A percentile compares a stretch with the other conserved stretches of the same genome.
These are phyloP conservation scores for Gossypium australe DNA, from an alignment of 345 rosid species.

Conservation along the genomic window DNA sequence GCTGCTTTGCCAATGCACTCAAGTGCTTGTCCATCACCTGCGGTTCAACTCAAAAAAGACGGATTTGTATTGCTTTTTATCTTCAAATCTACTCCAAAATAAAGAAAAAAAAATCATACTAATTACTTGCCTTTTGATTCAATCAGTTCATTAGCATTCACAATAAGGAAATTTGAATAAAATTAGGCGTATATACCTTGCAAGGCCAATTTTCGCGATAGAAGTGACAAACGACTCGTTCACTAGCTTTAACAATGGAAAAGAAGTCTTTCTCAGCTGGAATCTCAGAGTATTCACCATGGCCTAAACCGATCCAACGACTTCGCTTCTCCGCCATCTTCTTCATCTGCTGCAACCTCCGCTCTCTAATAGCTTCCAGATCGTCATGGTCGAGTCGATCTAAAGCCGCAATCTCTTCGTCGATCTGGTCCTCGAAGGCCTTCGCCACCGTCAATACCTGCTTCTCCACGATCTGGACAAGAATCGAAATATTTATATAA, in stretches of 20 bases:
- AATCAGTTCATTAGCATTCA: neutral
- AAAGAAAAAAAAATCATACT: neutral
- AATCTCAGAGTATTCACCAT: constrained; percentile 87
- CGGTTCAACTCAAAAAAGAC: constrained; percentile 15
- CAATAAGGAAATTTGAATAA: neutral
- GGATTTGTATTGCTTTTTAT: neutral
- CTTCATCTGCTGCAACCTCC: constrained; percentile 88
- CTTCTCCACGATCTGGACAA: constrained; percentile 70
- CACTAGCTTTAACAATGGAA: constrained; percentile 78
- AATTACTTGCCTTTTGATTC: neutral
- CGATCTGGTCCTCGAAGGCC: constrained; percentile 87
- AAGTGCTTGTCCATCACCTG: constrained; percentile 97
- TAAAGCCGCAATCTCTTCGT: constrained; percentile 78
- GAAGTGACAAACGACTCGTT: constrained; percentile 93
- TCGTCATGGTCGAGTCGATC: constrained; percentile 86
- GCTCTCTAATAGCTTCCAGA: constrained; percentile 73
- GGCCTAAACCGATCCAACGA: constrained; percentile 96
- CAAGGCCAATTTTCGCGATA: constrained; percentile 99
- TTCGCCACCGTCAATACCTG: constrained; percentile 80
- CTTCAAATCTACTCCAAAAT: neutral
- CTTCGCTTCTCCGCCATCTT: constrained; percentile 85
- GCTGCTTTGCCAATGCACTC: constrained; percentile 79
- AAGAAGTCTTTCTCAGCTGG: constrained; percentile 82
- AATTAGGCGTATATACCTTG: constrained; percentile 40
- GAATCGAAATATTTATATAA: neutral